A percentile compares a stretch with the other conserved stretches of the same genome.
Conservation (phyloP, 2,329 filamentous ascomycete species). For the Neofusicoccum parvum region DNA sequence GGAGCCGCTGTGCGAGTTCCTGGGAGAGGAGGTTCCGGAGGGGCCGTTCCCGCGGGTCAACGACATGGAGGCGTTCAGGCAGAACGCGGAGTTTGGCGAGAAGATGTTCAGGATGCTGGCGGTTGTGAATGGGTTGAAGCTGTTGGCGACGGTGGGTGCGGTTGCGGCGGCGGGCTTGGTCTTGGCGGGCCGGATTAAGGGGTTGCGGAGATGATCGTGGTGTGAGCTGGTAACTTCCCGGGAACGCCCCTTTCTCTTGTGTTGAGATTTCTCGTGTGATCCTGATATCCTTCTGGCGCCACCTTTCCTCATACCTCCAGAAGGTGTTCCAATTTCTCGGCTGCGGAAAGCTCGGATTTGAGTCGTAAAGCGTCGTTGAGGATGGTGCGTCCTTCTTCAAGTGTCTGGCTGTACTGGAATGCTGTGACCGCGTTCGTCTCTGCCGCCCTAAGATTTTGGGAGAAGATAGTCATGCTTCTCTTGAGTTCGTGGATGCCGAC, state of each 20-base stretch:
- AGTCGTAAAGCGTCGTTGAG: background rate
- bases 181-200: background rate
- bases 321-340: background rate
- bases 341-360: background rate
- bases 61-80: no score
- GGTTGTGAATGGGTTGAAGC: background rate
- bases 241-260: no score
- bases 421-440: constrained; percentile 8
- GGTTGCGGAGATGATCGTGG: background rate
- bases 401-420: constrained; percentile 13
- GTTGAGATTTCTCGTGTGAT: no score
- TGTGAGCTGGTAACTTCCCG: background rate
- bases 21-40: constrained; percentile 39
- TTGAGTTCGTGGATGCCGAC: constrained; percentile 1
- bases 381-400: constrained; percentile 13
- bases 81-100: background rate
- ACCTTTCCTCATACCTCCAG: background rate
- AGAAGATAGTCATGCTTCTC: constrained; percentile 1
- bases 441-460: background rate
- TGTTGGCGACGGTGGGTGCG: background rate
- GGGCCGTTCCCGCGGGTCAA: constrained; percentile 36
- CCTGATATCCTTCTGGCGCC: no score
- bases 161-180: background rate
- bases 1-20: constrained; percentile 47
- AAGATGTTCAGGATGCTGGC: background rate